These are phyloP conservation scores for Tulasnella sp. DNA, from an alignment of 768 basidiomycete genomes.

Conservation along the genomic window DNA sequence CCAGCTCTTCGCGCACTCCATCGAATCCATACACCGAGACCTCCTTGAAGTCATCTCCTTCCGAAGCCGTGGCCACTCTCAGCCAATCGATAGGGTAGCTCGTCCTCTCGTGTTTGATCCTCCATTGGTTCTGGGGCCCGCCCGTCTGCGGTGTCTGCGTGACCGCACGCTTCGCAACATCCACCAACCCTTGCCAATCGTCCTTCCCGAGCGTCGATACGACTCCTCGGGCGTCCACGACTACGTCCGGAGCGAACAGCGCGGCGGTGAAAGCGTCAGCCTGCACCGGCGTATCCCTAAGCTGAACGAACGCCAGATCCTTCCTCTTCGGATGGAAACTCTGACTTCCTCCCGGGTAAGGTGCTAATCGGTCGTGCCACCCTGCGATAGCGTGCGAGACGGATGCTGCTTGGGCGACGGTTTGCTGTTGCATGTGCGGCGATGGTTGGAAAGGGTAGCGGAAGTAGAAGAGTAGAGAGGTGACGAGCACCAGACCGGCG, in stretches of 20 bases:
- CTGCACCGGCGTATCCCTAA: background rate
- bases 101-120: conserved; percentile 13
- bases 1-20: background rate
- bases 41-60: background rate
- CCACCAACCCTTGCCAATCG: background rate
- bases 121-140: conserved; percentile 11
- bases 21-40: conserved; percentile 20
- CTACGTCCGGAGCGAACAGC: conserved; percentile 16
- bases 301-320: background rate
- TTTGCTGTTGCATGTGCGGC: background rate
- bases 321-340: conserved; percentile 7
- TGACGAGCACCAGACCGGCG: background rate
- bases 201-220: background rate
- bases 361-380: background rate
- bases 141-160: background rate
- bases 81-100: conserved; percentile 12
- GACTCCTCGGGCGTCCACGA: conserved; percentile 12
- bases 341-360: background rate
- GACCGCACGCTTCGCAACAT: background rate
- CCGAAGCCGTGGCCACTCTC: background rate
- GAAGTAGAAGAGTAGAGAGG: conserved; percentile 1
- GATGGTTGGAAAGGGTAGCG: background rate
- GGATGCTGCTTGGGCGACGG: background rate
- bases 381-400: background rate
- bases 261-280: conserved; percentile 7